Conservation (phyloP, 2,329 filamentous ascomycete genomes). For the Pseudogymnoascus sp. region DNA sequence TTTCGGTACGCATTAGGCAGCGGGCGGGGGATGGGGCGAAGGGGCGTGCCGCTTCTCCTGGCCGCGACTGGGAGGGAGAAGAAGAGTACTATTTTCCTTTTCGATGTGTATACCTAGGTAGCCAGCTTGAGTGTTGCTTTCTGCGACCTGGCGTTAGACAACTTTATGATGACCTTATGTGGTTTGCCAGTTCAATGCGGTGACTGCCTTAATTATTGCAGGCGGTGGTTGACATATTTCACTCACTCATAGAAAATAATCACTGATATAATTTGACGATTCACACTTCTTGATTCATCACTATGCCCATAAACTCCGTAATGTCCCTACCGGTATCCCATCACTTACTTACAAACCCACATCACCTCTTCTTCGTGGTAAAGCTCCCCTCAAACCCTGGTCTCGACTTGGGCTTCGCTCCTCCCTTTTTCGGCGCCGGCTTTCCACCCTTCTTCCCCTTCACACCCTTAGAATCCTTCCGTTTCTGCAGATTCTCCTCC, state of each 20-base stretch:
- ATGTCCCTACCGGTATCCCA: neutral
- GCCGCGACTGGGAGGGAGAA: neutral
- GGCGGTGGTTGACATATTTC: neutral
- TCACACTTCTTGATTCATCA: neutral
- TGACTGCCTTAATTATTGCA: neutral
- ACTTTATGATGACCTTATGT: constrained; percentile 3
- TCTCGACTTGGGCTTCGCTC: constrained; percentile 36
- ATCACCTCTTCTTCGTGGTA: constrained; percentile 22
- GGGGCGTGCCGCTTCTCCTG: neutral
- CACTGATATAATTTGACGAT: neutral
- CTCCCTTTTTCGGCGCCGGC: constrained; percentile 45
- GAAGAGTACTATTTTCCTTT: constrained; percentile 5
- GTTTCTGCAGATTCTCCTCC: constrained; percentile 67
- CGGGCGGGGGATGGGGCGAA: neutral
- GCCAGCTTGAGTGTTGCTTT: constrained; percentile 5
- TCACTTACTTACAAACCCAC: neutral
- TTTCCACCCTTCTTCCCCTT: constrained; percentile 49
- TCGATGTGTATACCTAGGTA: constrained; percentile 5
- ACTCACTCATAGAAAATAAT: neutral
- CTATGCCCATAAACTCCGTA: neutral
- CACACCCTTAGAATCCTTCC: constrained; percentile 65
- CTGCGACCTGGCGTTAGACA: constrained; percentile 5
- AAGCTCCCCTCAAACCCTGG: constrained; percentile 51
- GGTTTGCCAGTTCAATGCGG: neutral
- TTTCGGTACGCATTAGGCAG: constrained; percentile 1